A percentile compares a stretch with the other conserved stretches of the same genome.
phyloP scores from a whole-genome alignment of 305 asterid species.

The Ajuga reptans region DNA sequence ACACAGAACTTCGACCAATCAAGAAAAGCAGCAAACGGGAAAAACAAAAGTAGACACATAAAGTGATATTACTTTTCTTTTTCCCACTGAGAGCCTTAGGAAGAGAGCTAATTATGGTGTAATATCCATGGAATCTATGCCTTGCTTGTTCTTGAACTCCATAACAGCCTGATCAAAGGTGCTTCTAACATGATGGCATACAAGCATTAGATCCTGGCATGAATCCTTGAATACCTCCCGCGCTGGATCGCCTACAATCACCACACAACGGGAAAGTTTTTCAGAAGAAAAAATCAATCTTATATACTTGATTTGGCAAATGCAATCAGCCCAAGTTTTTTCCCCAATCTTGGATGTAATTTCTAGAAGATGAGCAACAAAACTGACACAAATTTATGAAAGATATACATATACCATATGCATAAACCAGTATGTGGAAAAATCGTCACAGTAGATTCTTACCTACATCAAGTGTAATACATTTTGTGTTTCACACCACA shows the following conservation, averaged over 20 bases:
- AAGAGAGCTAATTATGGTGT: not conserved
- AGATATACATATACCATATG: not conserved
- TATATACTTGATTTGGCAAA: not conserved
- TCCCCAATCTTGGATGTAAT: not conserved
- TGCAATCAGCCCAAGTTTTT: not conserved
- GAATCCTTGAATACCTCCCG: constrained; percentile 61
- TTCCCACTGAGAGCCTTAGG: not conserved
- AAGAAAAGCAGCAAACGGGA: too few relatives aligned
- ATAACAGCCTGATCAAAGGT: constrained; percentile 52
- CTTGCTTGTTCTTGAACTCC: constrained; percentile 39
- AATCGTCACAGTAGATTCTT: too few relatives aligned
- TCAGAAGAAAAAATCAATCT: not conserved
- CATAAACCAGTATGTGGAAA: too few relatives aligned
- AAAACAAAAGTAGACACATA: too few relatives aligned
- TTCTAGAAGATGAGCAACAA: not conserved
- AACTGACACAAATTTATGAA: not conserved
- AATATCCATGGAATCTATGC: constrained; percentile 31
- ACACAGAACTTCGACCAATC: too few relatives aligned
- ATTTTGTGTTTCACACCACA: too few relatives aligned
- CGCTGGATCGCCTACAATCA: constrained; percentile 54
- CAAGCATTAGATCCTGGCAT: constrained; percentile 57
- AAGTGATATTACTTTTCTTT: not conserved
- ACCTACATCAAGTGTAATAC: too few relatives aligned
- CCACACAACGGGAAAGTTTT: not conserved
- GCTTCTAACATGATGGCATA: constrained; percentile 54